These are phyloP conservation scores for Grosmannia serpens DNA, from an alignment of 2,329 filamentous ascomycete genomes.

Conservation along the genomic window DNA sequence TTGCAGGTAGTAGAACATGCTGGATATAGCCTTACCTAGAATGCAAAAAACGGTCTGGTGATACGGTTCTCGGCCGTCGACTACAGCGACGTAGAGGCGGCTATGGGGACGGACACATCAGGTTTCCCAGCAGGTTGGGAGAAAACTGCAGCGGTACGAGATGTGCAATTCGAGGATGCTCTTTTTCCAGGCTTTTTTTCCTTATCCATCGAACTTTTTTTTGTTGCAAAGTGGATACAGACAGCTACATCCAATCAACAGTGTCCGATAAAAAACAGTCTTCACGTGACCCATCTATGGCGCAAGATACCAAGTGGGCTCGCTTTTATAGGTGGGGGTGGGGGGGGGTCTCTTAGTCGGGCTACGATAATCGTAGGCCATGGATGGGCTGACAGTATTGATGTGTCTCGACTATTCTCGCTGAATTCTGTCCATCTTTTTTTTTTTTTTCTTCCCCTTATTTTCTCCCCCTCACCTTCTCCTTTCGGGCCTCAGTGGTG, in stretches of 20 bases:
- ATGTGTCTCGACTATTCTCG: too few species aligned
- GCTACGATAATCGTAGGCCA: too few species aligned
- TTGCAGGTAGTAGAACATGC: background rate
- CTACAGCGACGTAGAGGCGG: background rate
- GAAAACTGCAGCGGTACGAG: background rate
- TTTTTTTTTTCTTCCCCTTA: too few species aligned
- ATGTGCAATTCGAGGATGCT: background rate
- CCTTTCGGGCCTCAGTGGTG: background rate
- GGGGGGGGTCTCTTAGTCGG: too few species aligned
- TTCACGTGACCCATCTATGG: background rate
- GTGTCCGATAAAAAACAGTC: background rate
- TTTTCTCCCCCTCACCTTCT: too few species aligned
- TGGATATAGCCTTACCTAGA: background rate
- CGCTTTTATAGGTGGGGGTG: too few species aligned
- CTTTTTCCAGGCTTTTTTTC: slow-evolving; percentile 5
- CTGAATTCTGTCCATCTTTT: too few species aligned
- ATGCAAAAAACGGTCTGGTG: background rate
- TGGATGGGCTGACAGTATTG: too few species aligned
- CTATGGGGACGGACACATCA: background rate
- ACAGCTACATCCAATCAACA: background rate
- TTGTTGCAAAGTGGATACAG: background rate
- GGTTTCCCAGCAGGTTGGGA: background rate
- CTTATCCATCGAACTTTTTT: slow-evolving; percentile 9
- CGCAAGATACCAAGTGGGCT: too few species aligned
- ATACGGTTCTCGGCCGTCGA: background rate